phyloP scores from a whole-genome alignment of 192 early-diverging fungal species.

The Dissophora ornata region DNA sequence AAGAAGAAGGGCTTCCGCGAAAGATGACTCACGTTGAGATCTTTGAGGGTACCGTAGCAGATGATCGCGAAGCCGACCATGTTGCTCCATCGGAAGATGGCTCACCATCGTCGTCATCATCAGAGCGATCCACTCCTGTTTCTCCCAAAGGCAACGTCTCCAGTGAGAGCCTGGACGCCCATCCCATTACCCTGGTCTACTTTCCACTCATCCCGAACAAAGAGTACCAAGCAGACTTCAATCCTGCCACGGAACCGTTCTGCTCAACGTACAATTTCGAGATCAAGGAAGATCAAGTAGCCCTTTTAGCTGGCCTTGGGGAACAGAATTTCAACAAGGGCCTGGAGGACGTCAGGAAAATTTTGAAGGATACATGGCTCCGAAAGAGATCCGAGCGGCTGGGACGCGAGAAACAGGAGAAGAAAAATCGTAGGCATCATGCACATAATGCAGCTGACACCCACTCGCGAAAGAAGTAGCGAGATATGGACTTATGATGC shows the following conservation, averaged over 20 bases:
- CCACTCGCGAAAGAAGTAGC: neutral
- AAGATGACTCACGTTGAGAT: conserved; percentile 63
- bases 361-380: conserved; percentile 53
- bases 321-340: conserved; percentile 57
- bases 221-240: conserved; percentile 66
- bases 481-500: too few relatives aligned
- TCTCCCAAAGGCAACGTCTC: neutral
- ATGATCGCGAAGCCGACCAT: conserved; percentile 55
- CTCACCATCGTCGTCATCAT: neutral
- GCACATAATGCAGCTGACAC: neutral
- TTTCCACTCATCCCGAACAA: conserved; percentile 73
- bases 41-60: conserved; percentile 47
- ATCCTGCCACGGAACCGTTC: conserved; percentile 72
- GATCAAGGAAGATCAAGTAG: conserved; percentile 73
- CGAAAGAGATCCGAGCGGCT: conserved; percentile 44
- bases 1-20: conserved; percentile 55
- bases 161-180: conserved; percentile 1
- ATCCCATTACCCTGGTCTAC: conserved; percentile 67
- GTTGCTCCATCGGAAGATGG: conserved; percentile 40
- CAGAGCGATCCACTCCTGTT: neutral
- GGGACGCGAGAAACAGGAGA: conserved; percentile 33
- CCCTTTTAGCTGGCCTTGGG: conserved; percentile 66
- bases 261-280: conserved; percentile 77
- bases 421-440: conserved; percentile 5
- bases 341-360: conserved; percentile 38